Evolutionary conservation across 768 basidiomycete genomes (phyloP), one percentile per base, ranked within the genome.

Genomic region (Fomitopsis serialis): DNA sequence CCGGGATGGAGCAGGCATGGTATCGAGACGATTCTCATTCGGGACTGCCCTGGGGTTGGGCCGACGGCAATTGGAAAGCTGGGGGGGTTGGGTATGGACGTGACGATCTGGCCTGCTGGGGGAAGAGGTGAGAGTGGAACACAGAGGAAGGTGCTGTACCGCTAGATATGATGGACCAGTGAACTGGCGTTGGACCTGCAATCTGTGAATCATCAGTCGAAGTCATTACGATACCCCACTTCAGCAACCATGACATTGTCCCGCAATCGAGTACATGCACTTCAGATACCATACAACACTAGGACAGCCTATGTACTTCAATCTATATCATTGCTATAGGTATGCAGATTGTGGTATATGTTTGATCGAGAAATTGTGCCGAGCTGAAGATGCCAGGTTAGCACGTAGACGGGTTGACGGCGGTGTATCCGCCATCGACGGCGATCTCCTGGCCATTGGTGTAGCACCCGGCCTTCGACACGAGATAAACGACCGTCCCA

Each of bases 391-490:
- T 19, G 21, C 23, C 22, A 21, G 6, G 7, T 37, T 32, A 49
- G 6, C 48, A 34, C 25, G 34, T 32, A 1, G 82, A 71, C 32
- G 89, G 89, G 62, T 91, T 92, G 36, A 89, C 86, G 13, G 85
- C 77, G 1, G 80, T 50, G 64, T 79, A 89, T 0, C 89, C 87
- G 25, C 90, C 89, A 60, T 92, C 89, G 34, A 91, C 77, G 17
- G 82, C 70, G 42, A 92, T 76, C 64, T 91, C 86, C 63, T 91
- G 89, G 12, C 89, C 89, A 56, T 86, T 87, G 56, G 78, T 80
- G 63, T 89, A 92, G 25, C 75, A 81, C 32, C 87, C 88, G 2
- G 87, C 85, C 10, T 73, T 78, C 10, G 88, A 89, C 7, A 79
- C 85, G 5, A 92, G 77, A 65, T 88, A 90, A 5, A 92, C 76